phyloP scores from a whole-genome alignment of 139 green algal species.

The Klebsormidium nitens region DNA sequence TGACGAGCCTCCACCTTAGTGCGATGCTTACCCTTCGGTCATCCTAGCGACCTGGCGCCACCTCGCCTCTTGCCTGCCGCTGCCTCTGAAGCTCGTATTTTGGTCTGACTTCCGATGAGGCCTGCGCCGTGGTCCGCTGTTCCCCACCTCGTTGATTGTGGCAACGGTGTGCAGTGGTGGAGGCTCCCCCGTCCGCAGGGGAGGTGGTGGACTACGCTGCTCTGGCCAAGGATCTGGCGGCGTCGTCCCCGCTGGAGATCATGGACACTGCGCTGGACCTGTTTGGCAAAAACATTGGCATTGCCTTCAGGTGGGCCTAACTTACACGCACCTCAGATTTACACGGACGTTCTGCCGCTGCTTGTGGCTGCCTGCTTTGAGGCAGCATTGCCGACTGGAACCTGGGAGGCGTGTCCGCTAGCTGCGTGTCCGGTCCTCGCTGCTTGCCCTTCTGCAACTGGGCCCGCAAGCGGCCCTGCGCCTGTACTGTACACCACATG shows the following conservation, averaged over 20 bases:
- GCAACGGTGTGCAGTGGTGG: no score
- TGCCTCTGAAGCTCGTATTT: no score
- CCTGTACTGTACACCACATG: background rate
- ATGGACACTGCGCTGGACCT: constrained; percentile 84
- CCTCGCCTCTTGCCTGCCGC: no score
- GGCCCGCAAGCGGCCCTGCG: background rate
- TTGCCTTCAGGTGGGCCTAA: constrained; percentile 85
- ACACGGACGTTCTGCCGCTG: constrained; percentile 32
- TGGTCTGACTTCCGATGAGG: no score
- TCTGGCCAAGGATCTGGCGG: constrained; percentile 15
- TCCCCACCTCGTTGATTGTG: no score
- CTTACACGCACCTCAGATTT: background rate
- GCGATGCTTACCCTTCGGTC: no score
- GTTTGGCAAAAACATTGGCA: constrained; percentile 81
- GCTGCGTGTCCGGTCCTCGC: background rate
- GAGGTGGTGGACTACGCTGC: constrained; percentile 12
- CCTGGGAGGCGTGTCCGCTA: background rate
- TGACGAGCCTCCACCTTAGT: no score
- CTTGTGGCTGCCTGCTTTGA: background rate
- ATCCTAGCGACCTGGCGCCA: no score
- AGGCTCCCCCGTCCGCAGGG: no score
- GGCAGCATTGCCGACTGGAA: background rate
- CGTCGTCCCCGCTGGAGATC: constrained; percentile 69
- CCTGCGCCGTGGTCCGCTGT: no score
- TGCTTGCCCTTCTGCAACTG: background rate